A percentile compares a stretch with the other conserved stretches of the same genome.
Evolutionary conservation across 495 filamentous ascomycete species (phyloP).

Genomic region (Pyronema omphalodes): DNA sequence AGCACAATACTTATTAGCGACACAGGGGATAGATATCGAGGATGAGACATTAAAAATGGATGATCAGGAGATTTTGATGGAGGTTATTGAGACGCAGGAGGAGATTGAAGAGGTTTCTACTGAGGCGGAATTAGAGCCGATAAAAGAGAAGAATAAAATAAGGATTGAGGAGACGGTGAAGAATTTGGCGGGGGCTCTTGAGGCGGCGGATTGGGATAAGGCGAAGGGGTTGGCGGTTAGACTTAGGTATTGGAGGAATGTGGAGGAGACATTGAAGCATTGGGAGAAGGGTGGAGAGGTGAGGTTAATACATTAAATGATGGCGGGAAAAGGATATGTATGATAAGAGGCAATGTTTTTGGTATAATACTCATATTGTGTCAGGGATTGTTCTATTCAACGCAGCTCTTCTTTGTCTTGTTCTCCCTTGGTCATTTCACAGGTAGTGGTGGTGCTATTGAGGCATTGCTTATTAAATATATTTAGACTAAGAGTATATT

Average conservation of each 20-base stretch:
- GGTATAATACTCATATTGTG: too few relatives aligned
- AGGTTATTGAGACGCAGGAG: conserved; percentile 77
- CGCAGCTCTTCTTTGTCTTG: too few relatives aligned
- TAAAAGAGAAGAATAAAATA: conserved; percentile 48
- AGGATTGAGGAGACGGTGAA: conserved; percentile 42
- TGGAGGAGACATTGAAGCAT: conserved; percentile 56
- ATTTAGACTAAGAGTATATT: too few relatives aligned
- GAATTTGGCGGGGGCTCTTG: conserved; percentile 44
- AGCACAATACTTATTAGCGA: conserved; percentile 64
- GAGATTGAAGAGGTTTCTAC: conserved; percentile 54
- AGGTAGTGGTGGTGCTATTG: too few relatives aligned
- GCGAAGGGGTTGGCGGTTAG: conserved; percentile 54
- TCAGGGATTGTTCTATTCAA: too few relatives aligned
- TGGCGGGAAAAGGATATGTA: not conserved
- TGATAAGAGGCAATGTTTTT: not conserved
- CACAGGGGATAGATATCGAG: conserved; percentile 56
- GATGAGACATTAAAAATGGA: conserved; percentile 57
- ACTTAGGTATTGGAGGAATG: conserved; percentile 83
- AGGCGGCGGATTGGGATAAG: conserved; percentile 39
- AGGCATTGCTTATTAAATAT: too few relatives aligned
- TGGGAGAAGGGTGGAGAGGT: conserved; percentile 58
- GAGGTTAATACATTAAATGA: not conserved
- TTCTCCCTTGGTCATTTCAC: too few relatives aligned
- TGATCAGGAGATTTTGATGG: conserved; percentile 56
- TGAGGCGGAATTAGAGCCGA: conserved; percentile 42